Base-by-base conservation (phyloP, 495 filamentous ascomycete species). In the Talaromyces trachyspermus region DNA sequence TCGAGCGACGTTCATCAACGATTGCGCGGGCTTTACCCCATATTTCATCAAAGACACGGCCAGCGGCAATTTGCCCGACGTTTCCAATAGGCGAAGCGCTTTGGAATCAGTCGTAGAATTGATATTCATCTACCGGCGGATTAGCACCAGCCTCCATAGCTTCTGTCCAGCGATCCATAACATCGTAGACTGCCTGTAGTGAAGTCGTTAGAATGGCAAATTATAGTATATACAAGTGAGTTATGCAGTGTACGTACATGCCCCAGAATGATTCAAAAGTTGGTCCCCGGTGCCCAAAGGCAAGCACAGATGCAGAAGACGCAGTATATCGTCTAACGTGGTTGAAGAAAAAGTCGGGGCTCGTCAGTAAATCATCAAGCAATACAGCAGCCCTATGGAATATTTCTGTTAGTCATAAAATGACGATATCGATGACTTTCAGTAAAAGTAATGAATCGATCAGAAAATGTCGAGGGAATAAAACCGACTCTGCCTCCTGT, bases 81-180 rank as follows among this genome's bases (percentile, higher is more conserved):
- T 33, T 33, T 33, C 29, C 29, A 33, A 1, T 33, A 12, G 5
- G 29, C 29, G 10, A 33, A 33, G 2, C 29, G 29, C 5, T 33
- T 5, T 11, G 29, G 29, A 33, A 39, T 39, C 0, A 39, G 9
- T 19, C 15, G 36, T 5, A 19, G 19, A 19, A 22, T 39, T 19
- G 36, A 22, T 19, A 39, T 19, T 39, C 36, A 8, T 22, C 15
- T 2, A 43, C 41, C 1, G 18, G 22, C 3, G 29, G 29, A n/a
- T 33, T 33, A 27, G 40, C 32, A 14, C 32, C 32, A 6, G 14
- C 14, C 48, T 77, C 73, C 52, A 73, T 68, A 1, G 76, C 51
- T 44, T 61, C 49, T 12, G 68, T 65, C 69, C 68, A 77, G 7
- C 64, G 54, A n/a, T 73, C 68, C 69, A 78, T 69, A 7, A 78